Conservation (phyloP, 2,329 filamentous ascomycete species). For the Microsporum audouinii region DNA sequence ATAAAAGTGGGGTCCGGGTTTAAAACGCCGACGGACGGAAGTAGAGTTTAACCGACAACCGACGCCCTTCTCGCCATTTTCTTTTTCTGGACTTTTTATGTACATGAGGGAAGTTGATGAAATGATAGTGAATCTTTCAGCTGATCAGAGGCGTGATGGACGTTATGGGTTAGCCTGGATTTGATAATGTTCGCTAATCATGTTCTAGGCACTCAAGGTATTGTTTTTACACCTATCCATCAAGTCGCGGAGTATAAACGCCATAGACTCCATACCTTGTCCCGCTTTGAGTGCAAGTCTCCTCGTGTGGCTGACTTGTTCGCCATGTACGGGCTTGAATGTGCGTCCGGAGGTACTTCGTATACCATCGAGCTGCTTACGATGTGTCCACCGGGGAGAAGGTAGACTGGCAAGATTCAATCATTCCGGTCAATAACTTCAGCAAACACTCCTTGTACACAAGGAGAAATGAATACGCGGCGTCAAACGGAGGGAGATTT, state of each 20-base stretch:
- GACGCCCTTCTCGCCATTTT: neutral
- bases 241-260: neutral
- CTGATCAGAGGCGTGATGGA: too few species aligned
- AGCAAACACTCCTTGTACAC: neutral
- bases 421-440: neutral
- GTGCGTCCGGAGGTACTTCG: neutral
- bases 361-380: neutral
- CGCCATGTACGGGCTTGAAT: neutral
- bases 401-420: neutral
- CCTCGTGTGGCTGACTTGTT: neutral
- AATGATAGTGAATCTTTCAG: too few species aligned
- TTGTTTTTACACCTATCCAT: neutral
- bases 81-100: neutral
- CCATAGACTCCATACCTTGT: neutral
- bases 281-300: neutral
- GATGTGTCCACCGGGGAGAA: neutral
- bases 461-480: neutral
- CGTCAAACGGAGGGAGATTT: neutral
- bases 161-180: too few species aligned
- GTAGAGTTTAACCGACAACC: neutral
- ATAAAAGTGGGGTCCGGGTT: neutral
- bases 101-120: too few species aligned
- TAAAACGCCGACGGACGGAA: neutral
- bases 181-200: too few species aligned
- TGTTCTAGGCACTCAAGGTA: too few species aligned